Evolutionary conservation across 2,329 filamentous ascomycete genomes (phyloP), one percentile per base, ranked within the genome.

Genomic region (Hirsutella minnesotensis): DNA sequence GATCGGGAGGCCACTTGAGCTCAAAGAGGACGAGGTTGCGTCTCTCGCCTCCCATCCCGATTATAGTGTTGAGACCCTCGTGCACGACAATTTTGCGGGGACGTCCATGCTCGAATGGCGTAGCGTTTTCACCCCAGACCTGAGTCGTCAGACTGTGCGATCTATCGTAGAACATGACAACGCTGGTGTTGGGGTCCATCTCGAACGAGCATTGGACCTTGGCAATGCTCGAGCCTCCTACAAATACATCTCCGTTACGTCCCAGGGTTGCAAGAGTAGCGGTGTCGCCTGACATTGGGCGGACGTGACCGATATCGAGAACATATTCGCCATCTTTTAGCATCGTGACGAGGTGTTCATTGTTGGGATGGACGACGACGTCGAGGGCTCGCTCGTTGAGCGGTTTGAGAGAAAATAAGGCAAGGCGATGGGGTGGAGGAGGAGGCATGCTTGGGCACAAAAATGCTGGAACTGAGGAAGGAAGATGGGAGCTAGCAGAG

Each of bases 101-200:
- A 13, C 33, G 13, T 19, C 33, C n/a, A 9, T 18, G n/a, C 4
- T 18, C 33, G 12, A 36, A 19, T 16, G 33, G 33, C 5, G 12
- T 19, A 19, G 22, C 27, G 39, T 43, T 36, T 3, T 34, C n/a
- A 3, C 46, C 46, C 12, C 22, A 38, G 7, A 45, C 43, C 13
- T 43, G 19, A n/a, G 41, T 40, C 8, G 45, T 44, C 12, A 38
- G 38, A 18, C 7, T 15, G 2, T 12, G 39, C 9, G 46, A 47
- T 15, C 16, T 27, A 18, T 47, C 46, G 12, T 33, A 40, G 16
- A 47, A 45, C 46, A 45, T 47, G 38, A 47, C 38, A 15, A 45
- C 27, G n/a, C 34, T 20, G 3, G 43, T 41, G 2, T 42, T 18
- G 1, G 9, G 13, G 22, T 45, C 40, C 16, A 47, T 35, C 9